Percentiles rank a stretch among this genome's conserved stretches.
These are phyloP conservation scores for Calycina herbarum DNA, from an alignment of 2,329 filamentous ascomycete genomes.

Conservation along the genomic window DNA sequence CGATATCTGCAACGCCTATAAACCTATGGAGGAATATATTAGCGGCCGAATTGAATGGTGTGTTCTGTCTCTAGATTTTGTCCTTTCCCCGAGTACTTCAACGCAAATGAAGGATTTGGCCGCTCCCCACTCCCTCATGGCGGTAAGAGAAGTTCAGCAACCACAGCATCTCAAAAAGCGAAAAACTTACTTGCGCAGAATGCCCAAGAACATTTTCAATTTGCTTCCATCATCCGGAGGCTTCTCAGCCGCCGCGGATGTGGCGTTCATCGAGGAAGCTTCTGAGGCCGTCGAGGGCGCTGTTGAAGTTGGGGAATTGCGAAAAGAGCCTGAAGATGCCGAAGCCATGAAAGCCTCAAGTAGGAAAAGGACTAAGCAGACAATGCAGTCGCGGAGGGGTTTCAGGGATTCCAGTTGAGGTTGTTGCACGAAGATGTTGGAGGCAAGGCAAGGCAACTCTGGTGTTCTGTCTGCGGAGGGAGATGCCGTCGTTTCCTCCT, in stretches of 20 bases:
- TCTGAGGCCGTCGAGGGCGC: slow-evolving; percentile 31
- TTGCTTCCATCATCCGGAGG: slow-evolving; percentile 79
- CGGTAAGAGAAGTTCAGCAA: neutral
- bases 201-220: slow-evolving; percentile 82
- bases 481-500: neutral
- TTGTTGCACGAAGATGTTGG: slow-evolving; percentile 2
- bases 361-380: neutral
- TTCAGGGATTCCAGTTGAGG: neutral
- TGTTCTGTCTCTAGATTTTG: slow-evolving; percentile 9
- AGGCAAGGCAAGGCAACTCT: neutral
- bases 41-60: slow-evolving; percentile 17
- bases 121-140: slow-evolving; percentile 4
- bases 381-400: neutral
- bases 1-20: slow-evolving; percentile 93
- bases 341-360: slow-evolving; percentile 29
- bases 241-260: slow-evolving; percentile 47
- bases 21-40: slow-evolving; percentile 58
- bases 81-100: neutral
- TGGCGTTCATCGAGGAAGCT: slow-evolving; percentile 21
- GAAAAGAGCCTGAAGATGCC: slow-evolving; percentile 31
- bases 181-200: slow-evolving; percentile 75
- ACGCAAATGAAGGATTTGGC: neutral
- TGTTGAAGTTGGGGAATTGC: slow-evolving; percentile 32
- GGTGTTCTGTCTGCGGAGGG: neutral
- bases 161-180: neutral